A percentile compares a stretch with the other conserved stretches of the same genome.
These are phyloP conservation scores for Podila horticola DNA, from an alignment of 192 early-diverging fungal genomes.

Conservation along the genomic window DNA sequence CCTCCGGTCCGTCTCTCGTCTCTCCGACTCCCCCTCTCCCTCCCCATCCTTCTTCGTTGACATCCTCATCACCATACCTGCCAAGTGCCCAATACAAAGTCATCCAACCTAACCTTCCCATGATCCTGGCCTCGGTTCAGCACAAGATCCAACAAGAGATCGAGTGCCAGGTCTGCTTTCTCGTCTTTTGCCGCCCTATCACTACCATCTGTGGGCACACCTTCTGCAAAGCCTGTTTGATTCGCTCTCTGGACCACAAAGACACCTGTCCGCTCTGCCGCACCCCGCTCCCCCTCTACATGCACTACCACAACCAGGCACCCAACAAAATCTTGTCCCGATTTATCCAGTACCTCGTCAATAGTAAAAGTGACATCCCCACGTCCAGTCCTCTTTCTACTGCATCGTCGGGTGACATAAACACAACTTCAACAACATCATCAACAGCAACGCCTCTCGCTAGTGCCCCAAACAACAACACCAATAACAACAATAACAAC, in stretches of 20 bases:
- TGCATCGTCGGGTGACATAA: slow-evolving; percentile 1
- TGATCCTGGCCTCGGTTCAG: slow-evolving; percentile 27
- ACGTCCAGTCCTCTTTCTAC: slow-evolving; percentile 3
- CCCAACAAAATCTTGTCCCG: slow-evolving; percentile 38
- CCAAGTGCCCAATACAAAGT: background rate
- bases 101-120: slow-evolving; percentile 17
- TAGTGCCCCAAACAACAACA: no score
- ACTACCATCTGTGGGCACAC: slow-evolving; percentile 76
- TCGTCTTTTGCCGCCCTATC: slow-evolving; percentile 63
- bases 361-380: background rate
- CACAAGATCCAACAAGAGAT: slow-evolving; percentile 55
- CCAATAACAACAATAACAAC: background rate
- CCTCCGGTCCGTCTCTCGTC: background rate
- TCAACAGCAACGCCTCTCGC: background rate
- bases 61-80: background rate
- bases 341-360: slow-evolving; percentile 23
- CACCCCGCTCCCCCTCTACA: slow-evolving; percentile 34
- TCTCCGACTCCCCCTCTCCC: background rate
- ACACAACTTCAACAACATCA: no score
- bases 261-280: slow-evolving; percentile 59
- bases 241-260: slow-evolving; percentile 65
- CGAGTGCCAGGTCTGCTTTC: slow-evolving; percentile 72
- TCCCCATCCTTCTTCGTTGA: background rate
- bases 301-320: slow-evolving; percentile 52
- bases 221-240: slow-evolving; percentile 68